Evolutionary conservation across 257 asterid genomes (phyloP), one percentile per base, ranked within the genome.

Genomic region (Linaria vulgaris): DNA sequence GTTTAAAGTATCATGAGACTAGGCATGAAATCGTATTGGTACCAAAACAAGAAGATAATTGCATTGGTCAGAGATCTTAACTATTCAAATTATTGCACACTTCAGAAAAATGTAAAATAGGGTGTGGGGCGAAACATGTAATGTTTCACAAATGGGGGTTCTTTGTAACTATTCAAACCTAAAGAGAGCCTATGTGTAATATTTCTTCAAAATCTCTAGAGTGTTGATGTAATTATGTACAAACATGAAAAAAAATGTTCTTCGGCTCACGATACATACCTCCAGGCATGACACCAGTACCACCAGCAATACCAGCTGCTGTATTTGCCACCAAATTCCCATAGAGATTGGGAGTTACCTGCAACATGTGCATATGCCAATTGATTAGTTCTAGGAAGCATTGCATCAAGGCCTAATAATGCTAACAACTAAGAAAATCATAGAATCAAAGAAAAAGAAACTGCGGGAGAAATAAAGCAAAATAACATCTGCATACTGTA

Each of bases 291-390:
- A 94, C 90, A 52, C 99, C 99, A 19, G 96, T 87, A 54, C 99
- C 99, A 62, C 99, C 99, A 47, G 97, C 97, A 74, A 94, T 90
- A 80, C 99, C 99, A 61, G 99, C 99, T 34, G 97, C 97, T 53
- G 85, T 86, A 77, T 94, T 90, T 66, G 96, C 82, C 30, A 94
- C 86, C 68, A 94, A 82, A 74, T 94, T 90, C 47, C 99, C 97
- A 34, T 94, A 94, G 27, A 94, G 96, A 83, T 94, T 94, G 37
- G 96, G 99, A 54, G 99, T 94, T 58, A 94, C 95, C 99, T 94
- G 76, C 69, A 77, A 74, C 44, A 68, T 52, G 9, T 4, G 12
- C 13, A 59, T 56, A 49, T 16, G 20, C 49, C 64, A 37, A 20
- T 30, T 64, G 52, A 48, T 17, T 60, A 64, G 68, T 23, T 31